Percentiles rank a stretch among this genome's conserved stretches.
phyloP scores from a whole-genome alignment of 345 rosid species.

The Acer yangbiense region DNA sequence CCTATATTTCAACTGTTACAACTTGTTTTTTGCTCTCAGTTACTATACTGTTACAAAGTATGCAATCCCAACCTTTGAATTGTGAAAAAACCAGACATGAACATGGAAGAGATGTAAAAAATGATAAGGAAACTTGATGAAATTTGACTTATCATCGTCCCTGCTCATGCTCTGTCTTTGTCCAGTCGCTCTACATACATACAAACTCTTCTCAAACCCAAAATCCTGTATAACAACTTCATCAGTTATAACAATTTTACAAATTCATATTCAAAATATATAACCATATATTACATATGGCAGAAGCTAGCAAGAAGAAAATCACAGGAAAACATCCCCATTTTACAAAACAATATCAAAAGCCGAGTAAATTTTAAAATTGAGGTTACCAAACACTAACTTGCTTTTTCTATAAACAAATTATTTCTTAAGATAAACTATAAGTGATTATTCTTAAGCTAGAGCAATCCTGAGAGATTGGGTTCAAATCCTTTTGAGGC shows the following conservation, averaged over 20 bases:
- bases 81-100: neutral
- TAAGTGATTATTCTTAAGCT: too few species aligned
- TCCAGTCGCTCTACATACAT: slow-evolving; percentile 3
- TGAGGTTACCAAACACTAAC: too few species aligned
- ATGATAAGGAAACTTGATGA: neutral
- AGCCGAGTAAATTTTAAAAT: too few species aligned
- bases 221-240: neutral
- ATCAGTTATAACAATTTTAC: neutral
- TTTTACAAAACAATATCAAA: too few species aligned
- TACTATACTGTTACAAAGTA: neutral
- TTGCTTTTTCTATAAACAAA: too few species aligned
- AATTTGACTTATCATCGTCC: neutral
- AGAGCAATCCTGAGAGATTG: too few species aligned
- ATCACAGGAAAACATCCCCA: neutral
- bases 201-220: neutral
- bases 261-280: neutral
- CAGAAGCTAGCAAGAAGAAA: too few species aligned
- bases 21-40: too few species aligned
- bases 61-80: neutral
- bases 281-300: neutral
- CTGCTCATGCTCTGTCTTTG: neutral
- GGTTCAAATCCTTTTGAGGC: too few species aligned
- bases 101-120: neutral
- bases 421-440: too few species aligned
- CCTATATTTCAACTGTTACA: too few species aligned